Evolutionary conservation across 2,329 filamentous ascomycete genomes (phyloP), one percentile per base, ranked within the genome.

Genomic region (Alternaria alternata): DNA sequence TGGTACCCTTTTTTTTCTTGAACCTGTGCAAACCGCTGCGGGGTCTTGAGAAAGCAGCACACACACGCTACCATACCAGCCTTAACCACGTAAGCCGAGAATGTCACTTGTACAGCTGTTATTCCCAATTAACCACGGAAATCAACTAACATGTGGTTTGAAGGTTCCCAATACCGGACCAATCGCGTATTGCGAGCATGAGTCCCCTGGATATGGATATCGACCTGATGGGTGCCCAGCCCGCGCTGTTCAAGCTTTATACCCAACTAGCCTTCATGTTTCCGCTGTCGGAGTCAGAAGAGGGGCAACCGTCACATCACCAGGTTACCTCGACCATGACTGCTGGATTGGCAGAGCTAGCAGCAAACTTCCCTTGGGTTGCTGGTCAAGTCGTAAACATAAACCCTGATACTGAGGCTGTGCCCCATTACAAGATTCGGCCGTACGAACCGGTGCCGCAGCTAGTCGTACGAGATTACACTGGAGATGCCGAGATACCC

Each of bases 181-280:
- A 24, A 49, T 49, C 32, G 30, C 22, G 11, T 26, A 32, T 20
- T 22, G 14, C 20, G 14, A 46, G 32, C 34, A 64, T 62, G 59
- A 38, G 36, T 11, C 54, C 64, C 12, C 46, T 49, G 32, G 49
- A 68, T 52, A 58, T 69, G 56, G 52, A 71, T 28, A 71, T 84
- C 3, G 82, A 84, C 43, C 67, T 80, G 39, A 61, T 84, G 5
- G 82, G 81, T 12, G 79, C 83, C 51, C 73, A 78, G 53, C 76
- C 80, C 7, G 62, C 72, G 6, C 75, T 83, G 9, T 73, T 72
- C 47, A 73, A 72, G 34, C 78, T 85, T 11, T 85, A 85, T 63
- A 86, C 82, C 0, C 82, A 77, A 51, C 72, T 85, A 39, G 78
- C 74, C 39, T 70, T 83, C 30, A 76, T 76, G 58, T 86, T 80